Evolutionary conservation across 768 basidiomycete species (phyloP).

Genomic region (Vararia minispora): DNA sequence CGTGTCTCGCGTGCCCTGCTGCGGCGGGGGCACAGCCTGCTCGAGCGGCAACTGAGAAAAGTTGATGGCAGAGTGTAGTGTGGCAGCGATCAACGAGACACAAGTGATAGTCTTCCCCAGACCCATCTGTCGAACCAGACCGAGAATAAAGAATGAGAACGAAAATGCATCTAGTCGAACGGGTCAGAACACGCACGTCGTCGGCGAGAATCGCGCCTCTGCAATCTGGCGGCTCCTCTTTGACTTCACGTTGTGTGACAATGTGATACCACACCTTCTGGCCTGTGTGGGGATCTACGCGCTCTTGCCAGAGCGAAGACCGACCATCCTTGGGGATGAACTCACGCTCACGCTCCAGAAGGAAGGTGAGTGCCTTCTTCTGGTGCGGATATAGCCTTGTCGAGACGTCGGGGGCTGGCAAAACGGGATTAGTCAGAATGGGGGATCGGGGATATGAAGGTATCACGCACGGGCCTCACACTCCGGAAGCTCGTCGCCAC

Average conservation of each 20-base stretch:
- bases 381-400: slow-evolving; percentile 94
- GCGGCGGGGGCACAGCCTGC: slow-evolving; percentile 26
- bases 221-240: slow-evolving; percentile 53
- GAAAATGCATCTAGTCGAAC: not conserved
- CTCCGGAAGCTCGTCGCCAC: slow-evolving; percentile 78
- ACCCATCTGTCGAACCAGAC: slow-evolving; percentile 67
- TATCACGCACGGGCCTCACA: slow-evolving; percentile 70
- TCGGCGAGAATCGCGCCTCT: slow-evolving; percentile 93
- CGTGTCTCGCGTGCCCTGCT: slow-evolving; percentile 18
- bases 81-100: slow-evolving; percentile 86
- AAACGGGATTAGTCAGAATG: slow-evolving; percentile 13
- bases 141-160: not conserved
- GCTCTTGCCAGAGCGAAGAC: slow-evolving; percentile 62
- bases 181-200: slow-evolving; percentile 71
- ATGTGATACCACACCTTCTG: slow-evolving; percentile 64
- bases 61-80: slow-evolving; percentile 52
- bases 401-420: slow-evolving; percentile 55
- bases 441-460: slow-evolving; percentile 9
- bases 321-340: slow-evolving; percentile 41
- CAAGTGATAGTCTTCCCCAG: slow-evolving; percentile 96
- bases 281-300: slow-evolving; percentile 36
- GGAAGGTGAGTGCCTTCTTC: slow-evolving; percentile 93
- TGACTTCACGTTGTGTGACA: slow-evolving; percentile 72
- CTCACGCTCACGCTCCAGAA: slow-evolving; percentile 81
- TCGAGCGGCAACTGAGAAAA: slow-evolving; percentile 54